Evolutionary conservation across 2,329 filamentous ascomycete species (phyloP), one percentile per base, ranked within the genome.

Genomic region (Scortechinia acanthostroma): DNA sequence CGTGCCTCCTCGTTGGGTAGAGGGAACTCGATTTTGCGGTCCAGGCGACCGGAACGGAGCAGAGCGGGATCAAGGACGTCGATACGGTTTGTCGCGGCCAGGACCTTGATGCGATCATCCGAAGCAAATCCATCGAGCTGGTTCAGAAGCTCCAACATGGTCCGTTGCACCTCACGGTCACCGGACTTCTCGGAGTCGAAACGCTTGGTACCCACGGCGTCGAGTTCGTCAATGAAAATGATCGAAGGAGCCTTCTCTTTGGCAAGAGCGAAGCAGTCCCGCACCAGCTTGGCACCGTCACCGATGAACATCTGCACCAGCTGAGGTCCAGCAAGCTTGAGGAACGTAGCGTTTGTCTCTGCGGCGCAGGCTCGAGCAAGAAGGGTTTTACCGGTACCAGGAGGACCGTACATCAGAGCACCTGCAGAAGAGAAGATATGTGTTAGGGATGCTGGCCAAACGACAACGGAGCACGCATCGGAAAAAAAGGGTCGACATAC

Each of bases 281-380:
- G 81, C 44, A 88, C 84, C 33, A 88, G 71, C 63, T 88, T 88
- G 42, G 84, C 84, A 55, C 84, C 84, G 55, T 88, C 84, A 66
- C 84, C 84, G 50, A 88, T 88, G 64, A 88, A 88, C 83, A 88
- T 88, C 60, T 88, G 84, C 43, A 88, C 84, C 43, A 88, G 77
- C 65, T 88, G 83, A 20, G 84, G 83, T 47, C 84, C 84, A 49
- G 84, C 84, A 49, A 88, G 81, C 63, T 88, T 88, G 59, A 88
- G 77, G 72, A 88, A 88, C 47, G 84, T 88, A 52, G 84, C 84
- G 53, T 88, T 84, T 53, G 84, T 88, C 65, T 88, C 83, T 45
- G 84, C 84, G 17, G 84, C 84, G 60, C 84, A 88, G 47, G 84
- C 84, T 67, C 84, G 77, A 48, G 84, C 84, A 47, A 88, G 79